Base-by-base conservation (phyloP, 257 asterid species). In the Cordia subcordata region DNA sequence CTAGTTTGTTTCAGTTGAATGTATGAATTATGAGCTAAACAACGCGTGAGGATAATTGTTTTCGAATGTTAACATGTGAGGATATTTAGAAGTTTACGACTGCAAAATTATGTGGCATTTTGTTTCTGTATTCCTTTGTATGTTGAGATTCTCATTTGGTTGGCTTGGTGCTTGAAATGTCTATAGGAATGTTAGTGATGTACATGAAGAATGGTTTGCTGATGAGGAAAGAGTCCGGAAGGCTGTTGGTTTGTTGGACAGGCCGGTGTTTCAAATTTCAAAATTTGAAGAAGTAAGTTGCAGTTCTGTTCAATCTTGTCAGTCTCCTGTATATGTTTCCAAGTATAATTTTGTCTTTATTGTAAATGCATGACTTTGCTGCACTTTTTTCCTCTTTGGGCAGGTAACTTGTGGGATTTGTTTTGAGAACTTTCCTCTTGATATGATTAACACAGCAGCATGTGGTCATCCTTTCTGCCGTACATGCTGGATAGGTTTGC, bases 131-230 rank as follows among this genome's bases (percentile, higher is more conserved):
- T 49, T 49, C 54, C 53, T 11, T 49, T 72, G 49, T 15, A 15
- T 3, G 6, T 27, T 38, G n/a, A 55, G 44, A 40, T 56, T 65
- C 54, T 58, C 57, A 38, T 64, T 53, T 55, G 55, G 53, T 35
- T 44, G 57, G 46, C 53, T 45, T 17, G 14, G 45, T 55, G 59
- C 40, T 57, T 16, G 64, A 54, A 39, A 67, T 67, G 53, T 55
- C 70, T 45, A 56, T 64, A 90, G 98, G 98, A 85, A 83, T 73
- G 95, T 83, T 68, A 90, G 75, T 75, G 73, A 83, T 63, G 98
- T 90, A 61, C 95, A 90, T 21, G 98, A 90, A 61, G 86, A 75
- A 72, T 90, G 98, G 98, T 90, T 90, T 73, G 85, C 91, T 19
- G 84, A 85, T 32, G 98, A 90, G 73, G 95, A 85, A 66, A 72